Evolutionary conservation across 1,284 basidiomycete species (phyloP).

Genomic region (Inonotus obliquus): DNA sequence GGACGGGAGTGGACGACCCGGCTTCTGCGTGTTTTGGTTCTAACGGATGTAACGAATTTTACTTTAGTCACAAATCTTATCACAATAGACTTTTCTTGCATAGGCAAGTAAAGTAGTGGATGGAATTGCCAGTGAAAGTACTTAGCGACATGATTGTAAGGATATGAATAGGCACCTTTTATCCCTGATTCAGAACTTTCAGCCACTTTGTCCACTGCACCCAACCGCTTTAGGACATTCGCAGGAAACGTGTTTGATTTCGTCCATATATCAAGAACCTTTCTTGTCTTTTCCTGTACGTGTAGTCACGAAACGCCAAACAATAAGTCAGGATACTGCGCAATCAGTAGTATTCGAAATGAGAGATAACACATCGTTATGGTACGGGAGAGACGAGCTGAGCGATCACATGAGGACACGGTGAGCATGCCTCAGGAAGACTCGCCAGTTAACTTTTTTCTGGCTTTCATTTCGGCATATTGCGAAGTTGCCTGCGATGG

Average conservation of each 20-base stretch:
- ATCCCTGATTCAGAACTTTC: constrained; percentile 28
- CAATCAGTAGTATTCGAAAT: neutral
- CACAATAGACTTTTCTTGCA: constrained; percentile 24
- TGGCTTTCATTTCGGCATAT: constrained; percentile 6
- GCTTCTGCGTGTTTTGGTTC: constrained; percentile 47
- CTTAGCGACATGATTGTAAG: constrained; percentile 65
- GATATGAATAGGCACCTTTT: constrained; percentile 79
- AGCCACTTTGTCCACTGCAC: constrained; percentile 53
- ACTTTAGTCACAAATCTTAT: constrained; percentile 66
- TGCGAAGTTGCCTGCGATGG: neutral
- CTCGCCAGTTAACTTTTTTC: neutral
- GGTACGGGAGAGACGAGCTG: constrained; percentile 2
- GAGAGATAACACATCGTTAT: constrained; percentile 4
- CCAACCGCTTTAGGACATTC: constrained; percentile 60
- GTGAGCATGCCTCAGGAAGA: neutral
- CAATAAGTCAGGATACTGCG: constrained; percentile 7
- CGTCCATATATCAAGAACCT: constrained; percentile 92
- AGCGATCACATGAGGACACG: constrained; percentile 7
- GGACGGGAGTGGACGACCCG: constrained; percentile 26
- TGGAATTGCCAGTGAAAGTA: constrained; percentile 65
- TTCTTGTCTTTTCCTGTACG: constrained; percentile 87
- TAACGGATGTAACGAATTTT: constrained; percentile 55
- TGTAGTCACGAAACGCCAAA: constrained; percentile 12
- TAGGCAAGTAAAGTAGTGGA: constrained; percentile 38
- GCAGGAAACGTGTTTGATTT: constrained; percentile 83